Conservation (phyloP, 2,329 filamentous ascomycete genomes). For the Xenosphaeropsis pyriputrescens region DNA sequence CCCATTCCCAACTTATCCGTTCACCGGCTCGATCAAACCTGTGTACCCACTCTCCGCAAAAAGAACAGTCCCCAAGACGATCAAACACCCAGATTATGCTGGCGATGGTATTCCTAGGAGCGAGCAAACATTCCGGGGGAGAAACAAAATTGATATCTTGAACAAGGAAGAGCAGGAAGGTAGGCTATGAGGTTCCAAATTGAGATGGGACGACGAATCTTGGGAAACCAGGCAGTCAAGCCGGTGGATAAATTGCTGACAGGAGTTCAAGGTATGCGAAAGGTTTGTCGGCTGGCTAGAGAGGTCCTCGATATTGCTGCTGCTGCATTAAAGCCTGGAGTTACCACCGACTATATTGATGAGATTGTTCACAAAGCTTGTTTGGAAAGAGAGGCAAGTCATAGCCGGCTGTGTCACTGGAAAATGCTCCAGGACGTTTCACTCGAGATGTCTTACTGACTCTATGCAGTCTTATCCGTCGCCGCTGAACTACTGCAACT, state of each 20-base stretch:
- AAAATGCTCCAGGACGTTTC: neutral
- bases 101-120: conserved; percentile 61
- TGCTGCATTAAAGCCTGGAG: conserved; percentile 69
- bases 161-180: conserved; percentile 62
- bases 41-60: conserved; percentile 70
- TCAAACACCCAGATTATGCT: conserved; percentile 78
- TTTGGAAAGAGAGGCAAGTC: conserved; percentile 73
- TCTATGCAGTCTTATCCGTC: conserved; percentile 71
- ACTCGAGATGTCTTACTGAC: conserved; percentile 7
- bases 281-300: conserved; percentile 72
- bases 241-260: too few relatives aligned
- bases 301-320: conserved; percentile 91
- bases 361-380: conserved; percentile 91
- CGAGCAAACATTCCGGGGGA: conserved; percentile 41
- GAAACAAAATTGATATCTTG: conserved; percentile 73
- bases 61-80: conserved; percentile 63
- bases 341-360: conserved; percentile 92
- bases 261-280: conserved; percentile 55
- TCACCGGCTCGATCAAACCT: conserved; percentile 68
- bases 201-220: neutral
- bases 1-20: conserved; percentile 79
- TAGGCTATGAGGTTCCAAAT: neutral
- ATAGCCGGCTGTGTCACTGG: too few relatives aligned
- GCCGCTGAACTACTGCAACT: conserved; percentile 86
- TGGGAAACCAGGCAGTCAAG: too few relatives aligned